Base-by-base conservation (phyloP, 1,139 yeast species). In the Pichia sp. region DNA sequence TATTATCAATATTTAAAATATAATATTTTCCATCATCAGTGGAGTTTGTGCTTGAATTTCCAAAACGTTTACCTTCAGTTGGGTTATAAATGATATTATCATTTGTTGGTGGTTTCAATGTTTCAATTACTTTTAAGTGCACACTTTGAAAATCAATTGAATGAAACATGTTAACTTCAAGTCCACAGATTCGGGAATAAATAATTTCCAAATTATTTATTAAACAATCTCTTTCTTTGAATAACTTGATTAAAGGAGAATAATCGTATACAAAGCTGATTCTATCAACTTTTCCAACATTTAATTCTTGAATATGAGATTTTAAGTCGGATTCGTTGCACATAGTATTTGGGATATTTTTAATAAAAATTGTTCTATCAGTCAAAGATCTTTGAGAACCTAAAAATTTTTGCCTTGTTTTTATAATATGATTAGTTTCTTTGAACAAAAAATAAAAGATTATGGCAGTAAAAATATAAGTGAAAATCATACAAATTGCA, bases 301-400 rank as follows among this genome's bases (percentile, higher is more conserved):
- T 80, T 50, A 79, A 60, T 37, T 72, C 76, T 55, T 79, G 83
- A 37, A 79, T 70, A 51, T 78, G 79, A 26, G 58, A 57, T 45
- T 74, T 76, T 41, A 79, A 62, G 33, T 67, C 68, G 20, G 64
- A 62, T 41, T 66, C 70, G 37, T 63, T 63, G 41, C 68, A 53
- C 46, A 76, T 56, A 35, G 62, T 58, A 36, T 61, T 64, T 1
- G 83, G 83, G 27, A 76, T 54, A 52, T 59, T 47, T 51, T 66
- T 51, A 28, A 75, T 59, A 44, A 88, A 69, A 43, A 93, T 84
- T 0, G 98, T 93, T 52, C 96, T 70, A 66, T 91, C 98, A 0
- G 97, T 88, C 37, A 91, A 73, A 3, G 96, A 81, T 59, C 84
- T 82, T 60, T 89, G 97, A 38, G 80, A 76, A 0, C 97, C 98